phyloP scores from a whole-genome alignment of 2,329 filamentous ascomycete genomes.

The Sordariomycetes sp. region DNA sequence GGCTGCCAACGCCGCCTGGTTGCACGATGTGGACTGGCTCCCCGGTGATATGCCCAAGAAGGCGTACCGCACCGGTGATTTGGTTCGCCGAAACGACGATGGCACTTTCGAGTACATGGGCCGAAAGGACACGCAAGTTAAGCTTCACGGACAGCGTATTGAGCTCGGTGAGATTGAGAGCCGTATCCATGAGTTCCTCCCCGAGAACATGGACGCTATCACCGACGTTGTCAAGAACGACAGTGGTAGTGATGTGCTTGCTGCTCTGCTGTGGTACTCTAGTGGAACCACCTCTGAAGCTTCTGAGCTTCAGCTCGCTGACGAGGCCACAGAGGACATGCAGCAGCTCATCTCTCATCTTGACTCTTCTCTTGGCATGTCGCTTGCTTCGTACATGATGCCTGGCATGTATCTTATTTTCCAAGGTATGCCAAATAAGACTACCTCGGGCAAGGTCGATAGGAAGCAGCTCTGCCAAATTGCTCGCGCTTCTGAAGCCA shows the following conservation, averaged over 20 bases:
- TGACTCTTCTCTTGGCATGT: not conserved
- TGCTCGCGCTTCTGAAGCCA: conserved; percentile 11
- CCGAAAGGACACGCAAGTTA: conserved; percentile 2
- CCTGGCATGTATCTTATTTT: conserved; percentile 19
- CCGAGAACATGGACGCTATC: not conserved
- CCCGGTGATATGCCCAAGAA: conserved; percentile 13
- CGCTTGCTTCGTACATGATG: conserved; percentile 19
- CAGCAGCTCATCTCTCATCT: not conserved
- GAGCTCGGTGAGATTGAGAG: conserved; percentile 4
- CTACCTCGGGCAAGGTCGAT: conserved; percentile 18
- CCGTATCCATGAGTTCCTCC: not conserved
- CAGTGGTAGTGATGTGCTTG: not conserved
- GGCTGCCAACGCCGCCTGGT: conserved; percentile 19
- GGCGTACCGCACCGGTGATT: conserved; percentile 3
- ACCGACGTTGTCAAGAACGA: not conserved
- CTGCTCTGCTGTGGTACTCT: not conserved
- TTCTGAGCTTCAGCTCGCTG: not conserved
- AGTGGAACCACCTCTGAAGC: not conserved
- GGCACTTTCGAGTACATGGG: conserved; percentile 4
- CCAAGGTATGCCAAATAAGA: conserved; percentile 12
- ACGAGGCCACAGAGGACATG: not conserved
- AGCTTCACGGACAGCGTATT: conserved; percentile 3
- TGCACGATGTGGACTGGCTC: conserved; percentile 17
- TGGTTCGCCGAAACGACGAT: conserved; percentile 3
- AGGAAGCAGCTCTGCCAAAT: conserved; percentile 13